Base-by-base conservation (phyloP, 331 rosid genomes). In the Acacia pycnantha region DNA sequence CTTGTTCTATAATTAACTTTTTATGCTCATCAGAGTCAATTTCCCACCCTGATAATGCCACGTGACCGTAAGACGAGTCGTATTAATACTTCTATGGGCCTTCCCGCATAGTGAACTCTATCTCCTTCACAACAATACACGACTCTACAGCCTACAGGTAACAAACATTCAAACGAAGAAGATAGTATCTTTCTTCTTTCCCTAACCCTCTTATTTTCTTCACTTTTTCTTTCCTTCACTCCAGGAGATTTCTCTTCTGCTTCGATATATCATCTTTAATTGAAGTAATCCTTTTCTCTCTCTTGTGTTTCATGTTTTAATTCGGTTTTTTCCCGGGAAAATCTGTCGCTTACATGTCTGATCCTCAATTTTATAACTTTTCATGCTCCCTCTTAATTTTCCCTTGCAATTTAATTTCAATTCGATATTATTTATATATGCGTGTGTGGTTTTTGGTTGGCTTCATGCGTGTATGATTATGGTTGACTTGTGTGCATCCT, bases 251-350 rank as follows among this genome's bases (percentile, higher is more conserved):
- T 48, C 59, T 15, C 11, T 46, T 33, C 46, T 22, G 29, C 33
- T 40, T 5, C 35, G 47, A 13, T 33, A 26, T 72, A 15, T 65
- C 11, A 29, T 65, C 43, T 65, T 65, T 53, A 27, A 8, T 33
- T 51, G 66, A 81, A 77, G 89, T 81, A 77, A 37, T 48, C 66
- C 47, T 70, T 47, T 47, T 47, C 74, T 76, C 41, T 76, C 73
- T 78, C 48, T 73, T 54, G 48, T 73, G 56, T 21, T 50, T 47
- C 43, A 22, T 4, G 27, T 31, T 70, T 8, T 48, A 48, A 3
- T 16, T 51, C 56, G 14, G n/a, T 68, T 41, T 76, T 72, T 69
- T 58, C 73, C 59, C 46, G 9, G 44, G 75, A 77, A 77, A 62
- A 27, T 40, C 68, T 7, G 40, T 15, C 41, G 5, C 61, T 6